phyloP scores from a whole-genome alignment of 257 asterid genomes.

The Solanum chiquidenum region DNA sequence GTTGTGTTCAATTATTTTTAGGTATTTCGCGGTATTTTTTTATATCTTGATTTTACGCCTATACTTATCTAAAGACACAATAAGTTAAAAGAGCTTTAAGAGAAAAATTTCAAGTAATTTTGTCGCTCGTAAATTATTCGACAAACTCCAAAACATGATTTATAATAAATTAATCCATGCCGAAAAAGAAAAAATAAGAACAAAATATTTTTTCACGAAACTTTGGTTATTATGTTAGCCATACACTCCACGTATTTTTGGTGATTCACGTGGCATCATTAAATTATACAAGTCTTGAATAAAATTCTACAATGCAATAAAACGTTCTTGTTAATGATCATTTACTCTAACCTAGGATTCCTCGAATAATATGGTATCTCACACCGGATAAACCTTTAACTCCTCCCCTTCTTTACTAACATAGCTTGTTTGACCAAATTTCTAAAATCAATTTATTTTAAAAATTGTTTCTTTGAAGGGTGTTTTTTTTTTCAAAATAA shows the following conservation, averaged over 20 bases:
- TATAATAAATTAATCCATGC: neutral
- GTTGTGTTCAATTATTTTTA: fast-evolving
- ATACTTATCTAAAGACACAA: neutral
- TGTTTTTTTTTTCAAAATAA: too few relatives aligned
- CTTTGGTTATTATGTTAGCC: neutral
- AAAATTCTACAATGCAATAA: neutral
- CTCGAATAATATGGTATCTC: neutral
- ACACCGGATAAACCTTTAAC: neutral
- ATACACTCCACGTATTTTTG: neutral
- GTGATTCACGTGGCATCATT: neutral
- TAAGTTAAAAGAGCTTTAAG: neutral
- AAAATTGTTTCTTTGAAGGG: too few relatives aligned
- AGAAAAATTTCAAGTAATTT: neutral
- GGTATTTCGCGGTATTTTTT: neutral
- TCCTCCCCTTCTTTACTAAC: neutral
- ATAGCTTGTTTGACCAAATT: neutral
- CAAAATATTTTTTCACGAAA: neutral
- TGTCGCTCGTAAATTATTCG: neutral
- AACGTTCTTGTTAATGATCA: neutral
- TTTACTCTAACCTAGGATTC: neutral
- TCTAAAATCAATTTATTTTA: too few relatives aligned
- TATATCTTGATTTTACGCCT: fast-evolving
- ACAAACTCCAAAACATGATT: neutral
- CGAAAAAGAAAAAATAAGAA: neutral
- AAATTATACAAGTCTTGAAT: neutral